Evolutionary conservation across 1,284 basidiomycete genomes (phyloP), one percentile per base, ranked within the genome.

Genomic region (Sporisorium reilianum): DNA sequence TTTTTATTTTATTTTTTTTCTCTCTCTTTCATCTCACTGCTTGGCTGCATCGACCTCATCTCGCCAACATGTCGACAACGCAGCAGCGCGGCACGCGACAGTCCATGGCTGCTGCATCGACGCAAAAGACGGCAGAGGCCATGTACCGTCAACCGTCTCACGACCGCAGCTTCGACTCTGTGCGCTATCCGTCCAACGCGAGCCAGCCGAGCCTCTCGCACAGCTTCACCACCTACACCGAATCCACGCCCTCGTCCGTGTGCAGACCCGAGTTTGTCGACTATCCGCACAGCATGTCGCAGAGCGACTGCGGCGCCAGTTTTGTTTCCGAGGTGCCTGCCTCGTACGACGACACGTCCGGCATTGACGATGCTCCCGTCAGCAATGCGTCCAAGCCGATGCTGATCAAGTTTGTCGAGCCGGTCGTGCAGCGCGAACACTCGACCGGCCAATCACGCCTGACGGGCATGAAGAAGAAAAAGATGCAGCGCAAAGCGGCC

Each of bases 401-500:
- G 9, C 41, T 64, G 49, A 54, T 73, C 49, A 73, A 68, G 51
- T 73, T 73, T 34, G 70, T 73, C 36, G 70, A 73, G 52, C 70
- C 70, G 12, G 70, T 73, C 10, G 61, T 73, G 28, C 61, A 56
- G 28, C 64, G 70, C 25, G 61, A 67, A 25, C 54, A 44, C 26
- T 16, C 34, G 8, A 28, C 42, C 6, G 57, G 67, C 36, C 51
- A 62, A 12, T 30, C 32, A 23, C 57, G 71, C 1, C 34, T 74
- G 54, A 68, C 71, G 41, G 71, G 64, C 9, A 74, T 68, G 71
- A 74, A 74, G 52, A 67, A 63, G 56, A 74, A 54, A 23, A 54
- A 54, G 60, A 56, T 64, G 50, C 71, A 64, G 30, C 49, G 55
- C 18, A 64, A 55, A n/a, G 55, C 57, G 41, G 36, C 36, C 18